A percentile compares a stretch with the other conserved stretches of the same genome.
Conservation (phyloP, 768 basidiomycete genomes). For the Tremella yokohamensis region DNA sequence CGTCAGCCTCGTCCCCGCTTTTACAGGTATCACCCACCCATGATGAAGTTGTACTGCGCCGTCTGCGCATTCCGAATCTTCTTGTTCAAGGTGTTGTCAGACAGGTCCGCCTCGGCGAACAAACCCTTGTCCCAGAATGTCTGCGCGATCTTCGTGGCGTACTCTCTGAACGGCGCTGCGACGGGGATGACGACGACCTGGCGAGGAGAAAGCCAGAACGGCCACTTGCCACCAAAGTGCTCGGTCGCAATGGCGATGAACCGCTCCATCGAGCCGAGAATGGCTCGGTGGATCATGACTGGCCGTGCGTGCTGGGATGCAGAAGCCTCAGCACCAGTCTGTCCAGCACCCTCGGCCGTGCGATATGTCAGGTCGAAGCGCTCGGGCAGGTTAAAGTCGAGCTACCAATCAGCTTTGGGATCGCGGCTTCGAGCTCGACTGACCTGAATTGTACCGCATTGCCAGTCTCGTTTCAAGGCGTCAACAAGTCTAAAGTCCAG, state of each 20-base stretch:
- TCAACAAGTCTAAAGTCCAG: conserved; percentile 96
- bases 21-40: conserved; percentile 61
- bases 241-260: conserved; percentile 97
- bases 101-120: conserved; percentile 87
- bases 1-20: conserved; percentile 7
- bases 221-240: conserved; percentile 98
- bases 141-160: conserved; percentile 75
- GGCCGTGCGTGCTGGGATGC: conserved; percentile 61
- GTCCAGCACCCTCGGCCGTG: conserved; percentile 57
- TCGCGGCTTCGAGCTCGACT: conserved; percentile 1
- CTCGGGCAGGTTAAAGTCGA: conserved; percentile 97
- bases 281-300: conserved; percentile 97
- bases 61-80: conserved; percentile 97
- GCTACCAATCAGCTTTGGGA: conserved; percentile 53
- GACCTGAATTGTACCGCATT: conserved; percentile 83
- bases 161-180: conserved; percentile 80
- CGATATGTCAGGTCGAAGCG: conserved; percentile 94
- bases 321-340: conserved; percentile 51
- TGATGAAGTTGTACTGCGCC: conserved; percentile 95
- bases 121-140: conserved; percentile 67
- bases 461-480: conserved; percentile 86
- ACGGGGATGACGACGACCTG: conserved; percentile 94
- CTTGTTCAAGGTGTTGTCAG: conserved; percentile 87
- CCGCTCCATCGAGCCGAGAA: conserved; percentile 86
- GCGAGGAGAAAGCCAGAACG: conserved; percentile 97